Base-by-base conservation (phyloP, 2,329 filamentous ascomycete species). In the Domatiomyces globalis region DNA sequence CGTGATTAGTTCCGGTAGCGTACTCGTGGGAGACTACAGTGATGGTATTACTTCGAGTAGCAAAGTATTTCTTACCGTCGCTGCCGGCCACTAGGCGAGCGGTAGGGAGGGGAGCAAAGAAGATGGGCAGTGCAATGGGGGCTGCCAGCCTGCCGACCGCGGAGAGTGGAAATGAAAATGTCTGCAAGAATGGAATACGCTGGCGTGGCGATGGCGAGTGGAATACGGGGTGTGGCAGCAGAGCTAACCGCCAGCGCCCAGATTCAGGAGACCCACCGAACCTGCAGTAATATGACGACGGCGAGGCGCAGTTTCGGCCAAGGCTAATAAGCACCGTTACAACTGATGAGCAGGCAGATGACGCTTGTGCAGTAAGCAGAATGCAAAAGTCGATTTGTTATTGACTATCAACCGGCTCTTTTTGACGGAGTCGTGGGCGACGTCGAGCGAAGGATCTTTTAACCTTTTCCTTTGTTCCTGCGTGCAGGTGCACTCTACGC, bases 51-150 rank as follows among this genome's bases (percentile, higher is more conserved):
- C 58, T 51, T 46, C 55, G 56, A 39, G 55, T 51, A 39, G 52
- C 57, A 50, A 56, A 58, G 45, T 54, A 55, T 47, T 56, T 51
- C 44, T 53, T 51, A 22, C 57, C 57, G 50, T 54, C 52, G 43
- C 49, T 54, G 51, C 55, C 57, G 54, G 56, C 56, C 51, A 57
- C 54, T 53, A 46, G 54, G 46, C 57, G 57, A 49, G 51, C 54
- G 45, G 54, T 50, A 25, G 55, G 58, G 49, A 53, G 43, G 46
- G 49, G 52, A 25, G 46, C 45, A 49, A 39, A 39, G 8, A 39
- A 10, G 12, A 10, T 15, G 1, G 33, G 33, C 12, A 10, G 33
- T 39, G 33, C 4, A 15, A 15, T 39, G 10, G 33, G 15, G 33
- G 33, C 33, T 39, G 33, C 33, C 33, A 39, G 33, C 33, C 33